Evolutionary conservation across 305 asterid genomes (phyloP).

Genomic region (Fraxinus sp.): DNA sequence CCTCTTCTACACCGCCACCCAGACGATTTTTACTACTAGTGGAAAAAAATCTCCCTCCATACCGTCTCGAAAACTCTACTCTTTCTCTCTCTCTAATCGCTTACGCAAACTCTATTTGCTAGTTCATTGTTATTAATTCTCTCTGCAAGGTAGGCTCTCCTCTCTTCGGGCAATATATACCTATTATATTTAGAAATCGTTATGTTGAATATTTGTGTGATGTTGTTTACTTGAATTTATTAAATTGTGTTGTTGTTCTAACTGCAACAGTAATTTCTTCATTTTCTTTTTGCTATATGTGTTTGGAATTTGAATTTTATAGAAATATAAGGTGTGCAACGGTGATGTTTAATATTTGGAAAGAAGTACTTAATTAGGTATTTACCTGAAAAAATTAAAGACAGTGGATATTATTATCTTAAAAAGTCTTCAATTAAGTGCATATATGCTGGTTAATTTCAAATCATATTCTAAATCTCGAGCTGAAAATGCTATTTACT

Average conservation of each 20-base stretch:
- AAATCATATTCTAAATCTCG: neutral
- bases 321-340: neutral
- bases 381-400: neutral
- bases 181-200: neutral
- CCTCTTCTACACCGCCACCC: neutral
- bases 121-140: neutral
- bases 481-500: constrained; percentile 1
- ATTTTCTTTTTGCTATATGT: neutral
- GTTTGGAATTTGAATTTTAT: neutral
- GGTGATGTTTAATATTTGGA: neutral
- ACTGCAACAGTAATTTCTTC: neutral
- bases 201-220: neutral
- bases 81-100: neutral
- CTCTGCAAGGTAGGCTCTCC: neutral
- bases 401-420: neutral
- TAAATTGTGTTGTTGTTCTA: neutral
- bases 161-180: neutral
- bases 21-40: neutral
- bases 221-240: neutral
- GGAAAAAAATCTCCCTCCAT: neutral
- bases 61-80: neutral
- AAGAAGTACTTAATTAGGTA: neutral
- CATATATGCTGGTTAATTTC: neutral
- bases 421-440: neutral
- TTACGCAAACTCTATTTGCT: neutral